These are phyloP conservation scores for Elsinoe arachidis DNA, from an alignment of 2,329 filamentous ascomycete species.

Conservation along the genomic window DNA sequence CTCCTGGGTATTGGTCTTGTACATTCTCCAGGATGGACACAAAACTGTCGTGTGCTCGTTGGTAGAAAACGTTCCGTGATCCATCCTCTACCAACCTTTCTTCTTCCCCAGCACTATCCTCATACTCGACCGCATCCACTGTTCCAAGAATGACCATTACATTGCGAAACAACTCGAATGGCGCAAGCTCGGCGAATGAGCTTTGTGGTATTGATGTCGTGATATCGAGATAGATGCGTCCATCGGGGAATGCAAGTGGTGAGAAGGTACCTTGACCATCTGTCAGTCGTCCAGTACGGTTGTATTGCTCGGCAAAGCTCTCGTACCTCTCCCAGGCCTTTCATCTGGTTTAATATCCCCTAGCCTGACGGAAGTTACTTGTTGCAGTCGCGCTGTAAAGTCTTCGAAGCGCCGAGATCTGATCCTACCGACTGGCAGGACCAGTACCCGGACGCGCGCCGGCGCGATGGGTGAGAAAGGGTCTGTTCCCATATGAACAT, in stretches of 20 bases:
- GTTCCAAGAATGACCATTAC: slow-evolving; percentile 76
- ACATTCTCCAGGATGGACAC: slow-evolving; percentile 34
- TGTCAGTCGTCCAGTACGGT: neutral
- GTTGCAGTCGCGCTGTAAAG: slow-evolving; percentile 69
- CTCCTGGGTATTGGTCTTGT: slow-evolving; percentile 64
- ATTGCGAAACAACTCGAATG: slow-evolving; percentile 85
- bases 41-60: slow-evolving; percentile 12
- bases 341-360: slow-evolving; percentile 80
- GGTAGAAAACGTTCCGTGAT: slow-evolving; percentile 12
- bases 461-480: slow-evolving; percentile 84
- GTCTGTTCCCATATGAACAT: slow-evolving; percentile 74
- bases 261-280: slow-evolving; percentile 73
- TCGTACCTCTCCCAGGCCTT: slow-evolving; percentile 75
- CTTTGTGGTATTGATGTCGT: slow-evolving; percentile 70
- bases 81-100: slow-evolving; percentile 36
- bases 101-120: slow-evolving; percentile 50
- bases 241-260: slow-evolving; percentile 75
- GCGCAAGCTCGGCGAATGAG: slow-evolving; percentile 69
- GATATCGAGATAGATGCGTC: slow-evolving; percentile 81
- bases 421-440: slow-evolving; percentile 80
- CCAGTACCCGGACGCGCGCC: slow-evolving; percentile 78
- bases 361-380: slow-evolving; percentile 72
- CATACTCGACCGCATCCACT: slow-evolving; percentile 67
- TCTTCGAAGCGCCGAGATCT: slow-evolving; percentile 68
- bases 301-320: slow-evolving; percentile 7